A percentile compares a stretch with the other conserved stretches of the same genome.
Evolutionary conservation across 306 rosid species (phyloP).

Genomic region (Casuarina glauca): DNA sequence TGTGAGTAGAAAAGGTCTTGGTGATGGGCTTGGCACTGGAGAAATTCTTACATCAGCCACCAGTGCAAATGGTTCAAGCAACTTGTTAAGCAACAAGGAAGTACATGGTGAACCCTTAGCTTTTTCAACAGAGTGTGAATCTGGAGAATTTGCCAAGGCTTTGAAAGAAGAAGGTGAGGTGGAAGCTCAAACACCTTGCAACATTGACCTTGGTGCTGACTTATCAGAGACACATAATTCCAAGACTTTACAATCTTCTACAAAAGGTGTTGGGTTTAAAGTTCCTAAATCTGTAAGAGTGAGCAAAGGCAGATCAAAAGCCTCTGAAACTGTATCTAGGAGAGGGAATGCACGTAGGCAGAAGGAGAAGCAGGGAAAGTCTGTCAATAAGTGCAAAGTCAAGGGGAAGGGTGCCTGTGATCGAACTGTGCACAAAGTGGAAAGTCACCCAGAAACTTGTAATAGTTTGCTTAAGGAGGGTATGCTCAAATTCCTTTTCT

Average conservation of each 20-base stretch:
- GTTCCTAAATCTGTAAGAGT: constrained; percentile 46
- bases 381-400: constrained; percentile 50
- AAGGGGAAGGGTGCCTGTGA: constrained; percentile 41
- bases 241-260: constrained; percentile 37
- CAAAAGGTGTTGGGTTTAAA: constrained; percentile 55
- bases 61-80: constrained; percentile 47
- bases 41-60: constrained; percentile 38
- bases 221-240: constrained; percentile 41
- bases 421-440: constrained; percentile 38
- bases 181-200: constrained; percentile 39
- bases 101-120: constrained; percentile 37
- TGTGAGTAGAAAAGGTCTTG: constrained; percentile 42
- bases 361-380: constrained; percentile 50
- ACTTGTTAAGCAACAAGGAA: constrained; percentile 42
- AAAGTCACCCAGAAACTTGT: constrained; percentile 59
- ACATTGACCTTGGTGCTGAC: constrained; percentile 34
- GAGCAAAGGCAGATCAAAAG: constrained; percentile 49
- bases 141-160: constrained; percentile 36
- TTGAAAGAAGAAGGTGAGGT: constrained; percentile 31
- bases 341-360: constrained; percentile 42
- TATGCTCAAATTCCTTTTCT: background rate
- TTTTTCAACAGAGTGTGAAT: constrained; percentile 44
- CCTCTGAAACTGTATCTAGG: constrained; percentile 49
- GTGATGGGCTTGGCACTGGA: constrained; percentile 31
- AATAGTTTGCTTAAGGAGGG: constrained; percentile 22